Evolutionary conservation across 768 basidiomycete species (phyloP).

Genomic region (Collybia sp.): DNA sequence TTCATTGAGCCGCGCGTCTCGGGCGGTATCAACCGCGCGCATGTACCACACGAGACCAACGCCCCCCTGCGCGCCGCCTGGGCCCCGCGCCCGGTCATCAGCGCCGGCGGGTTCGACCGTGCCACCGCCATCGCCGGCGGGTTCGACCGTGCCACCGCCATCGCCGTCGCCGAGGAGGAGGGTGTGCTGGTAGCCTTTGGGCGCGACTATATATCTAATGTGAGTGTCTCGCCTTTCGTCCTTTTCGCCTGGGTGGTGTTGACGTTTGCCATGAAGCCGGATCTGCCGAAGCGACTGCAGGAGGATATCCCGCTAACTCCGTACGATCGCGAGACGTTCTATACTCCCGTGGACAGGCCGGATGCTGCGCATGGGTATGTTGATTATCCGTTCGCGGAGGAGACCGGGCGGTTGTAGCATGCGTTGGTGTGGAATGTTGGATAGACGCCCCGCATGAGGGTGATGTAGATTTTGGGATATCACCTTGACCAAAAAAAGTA

Average conservation of each 20-base stretch:
- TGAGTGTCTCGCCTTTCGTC: conserved; percentile 11
- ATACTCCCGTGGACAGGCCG: neutral
- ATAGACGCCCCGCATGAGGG: neutral
- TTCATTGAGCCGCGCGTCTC: conserved; percentile 24
- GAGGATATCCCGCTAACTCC: neutral
- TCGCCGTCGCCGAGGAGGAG: conserved; percentile 16
- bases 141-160: conserved; percentile 21
- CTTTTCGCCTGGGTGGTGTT: neutral
- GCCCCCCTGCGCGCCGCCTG: conserved; percentile 20
- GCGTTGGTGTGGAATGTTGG: no score
- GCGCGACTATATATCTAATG: conserved; percentile 29
- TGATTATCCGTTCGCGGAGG: neutral
- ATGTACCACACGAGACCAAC: conserved; percentile 8
- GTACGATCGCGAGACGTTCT: neutral
- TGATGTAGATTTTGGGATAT: neutral
- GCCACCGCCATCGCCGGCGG: conserved; percentile 26
- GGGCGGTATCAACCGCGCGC: neutral
- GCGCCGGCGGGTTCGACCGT: conserved; percentile 26
- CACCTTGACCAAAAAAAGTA: neutral
- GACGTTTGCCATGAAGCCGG: neutral
- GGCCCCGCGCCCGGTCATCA: conserved; percentile 20
- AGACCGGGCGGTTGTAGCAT: neutral
- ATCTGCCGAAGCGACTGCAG: neutral
- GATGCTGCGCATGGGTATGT: neutral
- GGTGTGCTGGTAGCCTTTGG: conserved; percentile 26